Evolutionary conservation across 2,329 filamentous ascomycete species (phyloP), one percentile per base, ranked within the genome.

Genomic region (Corinectria fuckeliana): DNA sequence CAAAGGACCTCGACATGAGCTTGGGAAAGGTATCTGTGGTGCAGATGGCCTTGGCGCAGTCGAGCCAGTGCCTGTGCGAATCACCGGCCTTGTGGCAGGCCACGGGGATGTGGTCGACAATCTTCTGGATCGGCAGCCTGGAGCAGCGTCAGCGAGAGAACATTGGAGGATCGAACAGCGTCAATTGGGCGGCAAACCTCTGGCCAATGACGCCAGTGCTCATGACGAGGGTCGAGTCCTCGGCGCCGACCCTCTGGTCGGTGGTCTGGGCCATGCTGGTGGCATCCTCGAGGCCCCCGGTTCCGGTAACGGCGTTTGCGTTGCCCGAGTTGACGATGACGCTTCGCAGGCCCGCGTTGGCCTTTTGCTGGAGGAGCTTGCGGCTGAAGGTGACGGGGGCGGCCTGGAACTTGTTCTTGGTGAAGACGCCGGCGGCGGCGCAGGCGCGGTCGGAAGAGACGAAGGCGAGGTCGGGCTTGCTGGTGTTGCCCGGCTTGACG

Each of bases 1-100:
- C 88, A 78, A 98, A 99, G 13, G 88, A 87, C 67, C 85, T 88
- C 18, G 93, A 97, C 69, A 94, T 83, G 64, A 99, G 88, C 80
- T 99, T 99, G 59, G 95, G 95, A 76, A 99, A 99, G 3, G 95
- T 98, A 78, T 99, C 95, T 14, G 95, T 99, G 11, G 95, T 99
- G 83, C 94, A 97, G 73, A 99, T 98, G 38, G 95, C 94, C 70
- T 88, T 89, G 58, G 95, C 95, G 41, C 92, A 90, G 53, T 83
- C 82, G 45, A 99, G 81, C 95, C 94, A 99, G 78, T 95, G 87
- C 60, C 91, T 85, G 78, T 98, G 93, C 7, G 89, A 86, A 44
- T 83, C 83, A 50, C 90, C 91, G 21, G 97, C 84, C 58, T 85
- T 86, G 60, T 83, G 80, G 72, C 92, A 86, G 5, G 91, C 93